phyloP scores from a whole-genome alignment of 805 yeast genomes.

The Myxozyma neotropica region DNA sequence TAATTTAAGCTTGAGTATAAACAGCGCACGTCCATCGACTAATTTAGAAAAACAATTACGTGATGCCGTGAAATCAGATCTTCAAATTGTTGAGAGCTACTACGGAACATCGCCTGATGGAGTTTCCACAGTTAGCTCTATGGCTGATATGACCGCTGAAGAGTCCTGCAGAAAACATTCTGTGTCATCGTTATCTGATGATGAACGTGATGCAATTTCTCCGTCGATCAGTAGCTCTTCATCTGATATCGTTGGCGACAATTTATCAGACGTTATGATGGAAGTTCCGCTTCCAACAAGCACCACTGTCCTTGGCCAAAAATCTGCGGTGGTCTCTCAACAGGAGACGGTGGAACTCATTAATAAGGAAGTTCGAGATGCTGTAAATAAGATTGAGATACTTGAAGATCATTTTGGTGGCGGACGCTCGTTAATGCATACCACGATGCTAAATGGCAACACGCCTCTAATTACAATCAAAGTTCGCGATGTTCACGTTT shows the following conservation, averaged over 20 bases:
- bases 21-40: not conserved
- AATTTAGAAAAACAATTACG: conserved; percentile 8
- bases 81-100: conserved; percentile 42
- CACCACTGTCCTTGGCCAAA: not conserved
- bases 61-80: conserved; percentile 31
- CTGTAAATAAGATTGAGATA: conserved; percentile 27
- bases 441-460: conserved; percentile 26
- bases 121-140: not conserved
- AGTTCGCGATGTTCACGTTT: conserved; percentile 33
- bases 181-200: not conserved
- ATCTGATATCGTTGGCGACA: not conserved
- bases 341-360: not conserved
- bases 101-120: conserved; percentile 32
- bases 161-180: conserved; percentile 1
- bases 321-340: not conserved
- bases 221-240: not conserved
- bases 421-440: conserved; percentile 22
- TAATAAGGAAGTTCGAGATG: conserved; percentile 10
- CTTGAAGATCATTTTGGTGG: conserved; percentile 39
- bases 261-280: not conserved
- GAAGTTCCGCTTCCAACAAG: conserved; percentile 10
- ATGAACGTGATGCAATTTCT: not conserved
- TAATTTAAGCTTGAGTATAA: not conserved
- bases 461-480: conserved; percentile 17
- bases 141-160: not conserved